Evolutionary conservation across 805 yeast species (phyloP), one percentile per base, ranked within the genome.

Genomic region (Lipomyces lipofer): DNA sequence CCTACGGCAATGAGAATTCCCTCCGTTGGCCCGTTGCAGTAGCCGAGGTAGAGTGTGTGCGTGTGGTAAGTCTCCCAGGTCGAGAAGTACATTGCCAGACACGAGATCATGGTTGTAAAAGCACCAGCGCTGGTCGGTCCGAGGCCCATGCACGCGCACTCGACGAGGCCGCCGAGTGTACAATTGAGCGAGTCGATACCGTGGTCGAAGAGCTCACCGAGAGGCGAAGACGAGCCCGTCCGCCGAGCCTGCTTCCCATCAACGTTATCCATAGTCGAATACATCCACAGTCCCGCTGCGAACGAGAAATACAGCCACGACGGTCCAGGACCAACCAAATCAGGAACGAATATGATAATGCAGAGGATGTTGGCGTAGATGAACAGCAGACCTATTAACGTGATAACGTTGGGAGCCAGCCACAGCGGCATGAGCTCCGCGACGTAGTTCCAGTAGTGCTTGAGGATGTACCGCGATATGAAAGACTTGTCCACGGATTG

Each of bases 251-350:
- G 99, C 65, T 88, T 83, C 6, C 98, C 98, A 72, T 92, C 98
- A 69, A 96, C 88, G 4, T 96, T 96, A 73, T 94, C 98, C 75
- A 94, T 88, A 0, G 98, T 92, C 69, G 94, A 97, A 71, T 92
- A 92, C 78, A 90, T 76, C 69, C 91, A 87, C 54, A 92, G 74
- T 1, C 95, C 91, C 56, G 85, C 66, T 0, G 95, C 97, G 67
- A 87, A 87, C 50, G 85, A 75, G 63, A 80, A 79, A 69, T 88
- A 89, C 27, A 85, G 76, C 95, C 95, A 87, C 29, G 78, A 69
- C 10, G 97, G 97, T 10, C 80, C 78, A 13, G 69, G 65, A 17
- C 79, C 67, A 43, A 75, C 64, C 60, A 90, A 75, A 59, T 78
- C 79, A 4, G 97, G 96, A 65, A 88, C 91, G 62, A 76, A 83